phyloP scores from a whole-genome alignment of 1,284 basidiomycete species.

The Melampsora americana region DNA sequence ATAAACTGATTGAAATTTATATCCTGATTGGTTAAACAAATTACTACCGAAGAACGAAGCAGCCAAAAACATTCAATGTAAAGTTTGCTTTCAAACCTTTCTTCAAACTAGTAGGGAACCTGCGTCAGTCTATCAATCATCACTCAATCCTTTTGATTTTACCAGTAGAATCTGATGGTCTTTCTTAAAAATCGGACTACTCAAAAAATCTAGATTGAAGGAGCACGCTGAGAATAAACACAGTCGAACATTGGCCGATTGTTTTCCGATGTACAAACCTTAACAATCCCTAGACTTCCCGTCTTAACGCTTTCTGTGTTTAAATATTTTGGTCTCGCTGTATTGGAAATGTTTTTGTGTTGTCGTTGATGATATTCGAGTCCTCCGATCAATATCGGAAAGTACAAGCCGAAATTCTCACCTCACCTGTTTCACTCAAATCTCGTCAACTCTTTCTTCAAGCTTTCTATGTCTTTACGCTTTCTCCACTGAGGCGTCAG shows the following conservation, averaged over 20 bases:
- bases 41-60: constrained; percentile 62
- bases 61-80: constrained; percentile 70
- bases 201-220: constrained; percentile 59
- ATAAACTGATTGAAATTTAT: too few relatives aligned
- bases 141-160: constrained; percentile 8
- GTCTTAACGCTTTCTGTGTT: background rate
- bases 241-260: constrained; percentile 68
- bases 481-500: too few relatives aligned
- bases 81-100: constrained; percentile 68
- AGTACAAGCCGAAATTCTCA: too few relatives aligned
- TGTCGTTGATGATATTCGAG: background rate
- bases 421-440: too few relatives aligned
- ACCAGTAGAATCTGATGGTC: background rate
- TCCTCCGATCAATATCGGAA: background rate
- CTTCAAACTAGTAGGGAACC: constrained; percentile 54
- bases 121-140: constrained; percentile 54
- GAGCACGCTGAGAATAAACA: constrained; percentile 73
- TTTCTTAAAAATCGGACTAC: background rate
- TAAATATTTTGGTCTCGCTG: background rate
- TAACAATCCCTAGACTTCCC: background rate
- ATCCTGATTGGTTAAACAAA: too few relatives aligned
- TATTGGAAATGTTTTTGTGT: constrained; percentile 1
- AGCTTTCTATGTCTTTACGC: too few relatives aligned
- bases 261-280: constrained; percentile 62
- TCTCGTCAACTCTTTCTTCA: too few relatives aligned